phyloP scores from a whole-genome alignment of 202 grass and related monocot genomes.

The Setaria italica region DNA sequence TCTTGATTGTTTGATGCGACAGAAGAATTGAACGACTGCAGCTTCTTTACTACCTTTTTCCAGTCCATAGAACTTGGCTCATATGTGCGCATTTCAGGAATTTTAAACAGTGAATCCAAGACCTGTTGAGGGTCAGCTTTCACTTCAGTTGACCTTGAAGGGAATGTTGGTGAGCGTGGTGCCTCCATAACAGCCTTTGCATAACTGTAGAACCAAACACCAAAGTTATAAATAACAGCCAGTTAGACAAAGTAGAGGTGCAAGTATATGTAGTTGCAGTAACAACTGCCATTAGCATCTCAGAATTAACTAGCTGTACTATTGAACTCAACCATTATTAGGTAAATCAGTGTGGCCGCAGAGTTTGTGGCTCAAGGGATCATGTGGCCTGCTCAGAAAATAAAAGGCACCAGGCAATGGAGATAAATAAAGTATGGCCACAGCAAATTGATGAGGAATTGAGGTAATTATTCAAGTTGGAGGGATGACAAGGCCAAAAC shows the following conservation, averaged over 20 bases:
- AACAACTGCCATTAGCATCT: not conserved
- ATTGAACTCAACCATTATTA: constrained; percentile 16
- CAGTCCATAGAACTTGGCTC: constrained; percentile 77
- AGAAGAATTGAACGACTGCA: constrained; percentile 61
- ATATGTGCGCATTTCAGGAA: constrained; percentile 46
- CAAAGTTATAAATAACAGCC: constrained; percentile 24
- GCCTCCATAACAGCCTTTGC: constrained; percentile 44
- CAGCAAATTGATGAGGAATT: too few species aligned
- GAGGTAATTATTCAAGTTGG: too few species aligned
- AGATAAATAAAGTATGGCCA: too few species aligned
- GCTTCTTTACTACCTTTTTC: constrained; percentile 76
- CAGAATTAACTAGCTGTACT: constrained; percentile 9
- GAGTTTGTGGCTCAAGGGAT: not conserved
- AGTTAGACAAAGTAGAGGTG: not conserved
- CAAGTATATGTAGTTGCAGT: not conserved
- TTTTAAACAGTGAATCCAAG: constrained; percentile 74
- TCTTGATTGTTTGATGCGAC: constrained; percentile 45
- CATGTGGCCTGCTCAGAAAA: not conserved
- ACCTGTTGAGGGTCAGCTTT: constrained; percentile 68
- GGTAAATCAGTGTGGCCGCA: not conserved
- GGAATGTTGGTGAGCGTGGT: constrained; percentile 2
- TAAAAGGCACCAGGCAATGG: not conserved
- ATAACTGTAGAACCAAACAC: constrained; percentile 52
- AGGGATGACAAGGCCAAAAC: too few species aligned
- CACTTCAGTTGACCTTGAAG: constrained; percentile 46